Percentiles rank a stretch among this genome's conserved stretches.
Conservation (phyloP, 2,329 filamentous ascomycete species). For the Fusarium longipes region DNA sequence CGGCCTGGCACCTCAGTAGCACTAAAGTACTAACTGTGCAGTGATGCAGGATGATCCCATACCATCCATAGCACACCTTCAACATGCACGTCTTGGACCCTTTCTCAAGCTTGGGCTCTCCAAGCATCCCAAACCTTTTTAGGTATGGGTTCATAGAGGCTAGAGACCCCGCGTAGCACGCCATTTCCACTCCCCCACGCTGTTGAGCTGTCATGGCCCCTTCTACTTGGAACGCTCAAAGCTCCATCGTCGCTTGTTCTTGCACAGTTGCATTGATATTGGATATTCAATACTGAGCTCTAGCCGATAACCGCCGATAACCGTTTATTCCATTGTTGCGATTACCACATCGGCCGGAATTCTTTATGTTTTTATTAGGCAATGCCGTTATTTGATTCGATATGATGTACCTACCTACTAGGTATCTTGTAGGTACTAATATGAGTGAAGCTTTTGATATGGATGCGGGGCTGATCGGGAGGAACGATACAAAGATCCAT, state of each 20-base stretch:
- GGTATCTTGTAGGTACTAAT: neutral
- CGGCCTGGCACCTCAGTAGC: neutral
- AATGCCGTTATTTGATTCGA: slow-evolving; percentile 9
- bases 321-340: slow-evolving; percentile 1
- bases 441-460: neutral
- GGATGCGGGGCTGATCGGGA: slow-evolving; percentile 21
- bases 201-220: slow-evolving; percentile 14
- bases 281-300: slow-evolving; percentile 9
- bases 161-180: slow-evolving; percentile 36
- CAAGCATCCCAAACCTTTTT: slow-evolving; percentile 30
- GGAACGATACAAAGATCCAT: neutral
- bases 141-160: slow-evolving; percentile 28
- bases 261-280: neutral
- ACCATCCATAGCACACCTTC: neutral
- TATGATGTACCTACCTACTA: neutral
- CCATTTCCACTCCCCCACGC: slow-evolving; percentile 38
- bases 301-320: slow-evolving; percentile 34
- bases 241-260: slow-evolving; percentile 21
- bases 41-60: neutral
- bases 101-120: slow-evolving; percentile 18
- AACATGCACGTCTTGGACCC: neutral
- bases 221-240: neutral
- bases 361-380: neutral
- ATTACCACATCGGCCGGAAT: neutral
- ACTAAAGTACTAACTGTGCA: neutral